Conservation (phyloP, 306 rosid genomes). For the Vigna reflexopilosa region DNA sequence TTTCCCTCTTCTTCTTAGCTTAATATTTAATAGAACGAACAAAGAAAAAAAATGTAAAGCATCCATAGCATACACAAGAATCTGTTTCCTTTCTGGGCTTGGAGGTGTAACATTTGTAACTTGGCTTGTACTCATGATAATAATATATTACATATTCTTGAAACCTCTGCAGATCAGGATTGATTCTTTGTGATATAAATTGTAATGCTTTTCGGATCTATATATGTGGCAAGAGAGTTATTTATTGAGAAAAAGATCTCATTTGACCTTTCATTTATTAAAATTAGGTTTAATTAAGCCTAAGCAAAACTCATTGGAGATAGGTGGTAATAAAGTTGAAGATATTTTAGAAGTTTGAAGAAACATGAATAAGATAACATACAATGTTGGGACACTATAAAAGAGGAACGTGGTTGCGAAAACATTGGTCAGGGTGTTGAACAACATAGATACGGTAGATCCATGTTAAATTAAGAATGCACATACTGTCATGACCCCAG, state of each 20-base stretch:
- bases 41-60: background rate
- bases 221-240: conserved; percentile 4
- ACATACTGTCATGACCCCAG: conserved; percentile 25
- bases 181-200: conserved; percentile 32
- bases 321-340: background rate
- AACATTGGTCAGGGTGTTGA: conserved; percentile 51
- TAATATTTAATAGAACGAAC: background rate
- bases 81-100: conserved; percentile 8
- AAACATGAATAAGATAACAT: background rate
- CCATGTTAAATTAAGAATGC: conserved; percentile 11
- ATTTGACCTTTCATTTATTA: background rate
- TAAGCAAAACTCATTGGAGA: no score
- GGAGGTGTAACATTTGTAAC: conserved; percentile 37
- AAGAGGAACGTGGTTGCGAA: conserved; percentile 41
- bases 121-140: conserved; percentile 13
- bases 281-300: no score
- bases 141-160: conserved; percentile 7
- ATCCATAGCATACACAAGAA: conserved; percentile 5
- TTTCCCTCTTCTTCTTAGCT: conserved; percentile 40
- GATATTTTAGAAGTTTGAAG: background rate
- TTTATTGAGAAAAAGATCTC: background rate
- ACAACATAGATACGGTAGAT: conserved; percentile 40
- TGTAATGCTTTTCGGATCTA: conserved; percentile 21
- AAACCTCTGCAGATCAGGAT: conserved; percentile 30
- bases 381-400: conserved; percentile 2